Base-by-base conservation (phyloP, 169 alveolate species). In the Plasmodium malariae region DNA sequence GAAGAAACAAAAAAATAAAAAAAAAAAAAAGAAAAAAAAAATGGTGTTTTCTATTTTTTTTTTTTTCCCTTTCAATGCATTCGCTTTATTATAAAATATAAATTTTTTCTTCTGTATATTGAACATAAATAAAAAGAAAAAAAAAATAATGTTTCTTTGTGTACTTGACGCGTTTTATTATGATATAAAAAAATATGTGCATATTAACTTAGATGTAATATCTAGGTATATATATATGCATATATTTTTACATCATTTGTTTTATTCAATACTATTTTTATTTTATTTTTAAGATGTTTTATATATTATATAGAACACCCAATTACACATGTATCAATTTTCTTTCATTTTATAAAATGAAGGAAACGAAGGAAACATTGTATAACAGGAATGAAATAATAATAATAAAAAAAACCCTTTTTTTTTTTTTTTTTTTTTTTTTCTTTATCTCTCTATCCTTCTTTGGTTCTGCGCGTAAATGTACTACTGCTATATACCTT, bases 11-110 rank as follows among this genome's bases (percentile, higher is more conserved):
- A 73, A 65, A 62, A 60, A 12, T 26, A 62, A 45, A 74, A 40
- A 60, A 43, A 74, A 74, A 74, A 74, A 74, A 57, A 43, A 74
- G 34, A 74, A 60, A 60, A 62, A 76, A 76, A 76, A 69, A 30
- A 30, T 24, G 21, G 3, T 43, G 21, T 17, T 69, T 0, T 37
- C 24, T 45, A 43, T 67, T 67, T 67, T 21, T 21, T 21, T 57
- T 74, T 55, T 71, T 71, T 63, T 63, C 74, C 73, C 62, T 57
- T 59, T 59, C 40, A 48, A 57, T 74, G 73, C 59, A 74, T 74
- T 74, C 88, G 88, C 88, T 74, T 74, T 74, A 74, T 74, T n/a
- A n/a, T n/a, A n/a, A 67, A 32, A 37, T 49, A 40, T 67, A 26
- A 24, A 67, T 67, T 43, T 37, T 43, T 60, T n/a, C 24, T 17